Conservation (phyloP, 164 flowering plant species). For the Buxus sempervirens region DNA sequence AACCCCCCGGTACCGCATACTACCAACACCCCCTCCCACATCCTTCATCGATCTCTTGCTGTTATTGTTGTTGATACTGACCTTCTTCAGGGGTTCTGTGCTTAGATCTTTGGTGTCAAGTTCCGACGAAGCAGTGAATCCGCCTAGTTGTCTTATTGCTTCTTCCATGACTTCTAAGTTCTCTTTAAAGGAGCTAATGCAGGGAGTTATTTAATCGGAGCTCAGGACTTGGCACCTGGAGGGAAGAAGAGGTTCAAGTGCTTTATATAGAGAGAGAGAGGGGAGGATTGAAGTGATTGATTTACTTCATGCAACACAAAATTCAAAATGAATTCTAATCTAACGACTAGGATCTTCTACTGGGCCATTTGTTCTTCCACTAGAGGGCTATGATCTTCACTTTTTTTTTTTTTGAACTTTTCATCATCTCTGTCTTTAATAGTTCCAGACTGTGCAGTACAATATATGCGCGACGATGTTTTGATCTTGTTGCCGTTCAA, state of each 20-base stretch:
- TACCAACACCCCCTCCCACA: not conserved
- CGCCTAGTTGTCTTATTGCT: slow-evolving; percentile 34
- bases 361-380: not conserved
- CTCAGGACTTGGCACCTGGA: not conserved
- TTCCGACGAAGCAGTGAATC: slow-evolving; percentile 11
- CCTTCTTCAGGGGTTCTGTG: slow-evolving; percentile 9
- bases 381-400: not conserved
- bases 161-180: slow-evolving; percentile 33
- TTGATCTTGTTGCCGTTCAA: not conserved
- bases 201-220: not conserved
- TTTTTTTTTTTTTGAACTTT: not conserved
- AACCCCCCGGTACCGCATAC: slow-evolving; percentile 75
- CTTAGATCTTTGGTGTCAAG: slow-evolving; percentile 1
- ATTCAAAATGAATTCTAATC: not conserved
- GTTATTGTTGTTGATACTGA: not conserved
- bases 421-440: too few relatives aligned
- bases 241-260: too few relatives aligned
- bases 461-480: not conserved
- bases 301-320: not conserved
- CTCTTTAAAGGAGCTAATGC: not conserved
- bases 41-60: slow-evolving; percentile 31
- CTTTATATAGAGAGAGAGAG: too few relatives aligned
- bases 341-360: not conserved
- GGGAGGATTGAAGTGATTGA: slow-evolving; percentile 1
- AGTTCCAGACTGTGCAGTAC: not conserved